These are phyloP conservation scores for Penicillium decumbens DNA, from an alignment of 2,329 filamentous ascomycete genomes.

Conservation along the genomic window DNA sequence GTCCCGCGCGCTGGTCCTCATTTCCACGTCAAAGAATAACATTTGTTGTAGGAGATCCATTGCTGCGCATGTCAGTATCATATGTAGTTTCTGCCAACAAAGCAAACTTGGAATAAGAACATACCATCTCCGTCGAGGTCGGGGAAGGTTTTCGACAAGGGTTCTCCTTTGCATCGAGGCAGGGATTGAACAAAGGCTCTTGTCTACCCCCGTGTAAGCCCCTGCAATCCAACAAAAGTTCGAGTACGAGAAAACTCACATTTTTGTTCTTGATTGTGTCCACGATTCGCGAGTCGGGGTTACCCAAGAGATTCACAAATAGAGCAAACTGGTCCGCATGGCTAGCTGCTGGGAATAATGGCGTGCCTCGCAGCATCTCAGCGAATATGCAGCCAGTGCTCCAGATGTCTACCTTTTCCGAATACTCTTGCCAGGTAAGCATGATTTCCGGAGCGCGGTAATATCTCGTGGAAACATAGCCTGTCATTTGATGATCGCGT, in stretches of 20 bases:
- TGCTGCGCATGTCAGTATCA: constrained; percentile 48
- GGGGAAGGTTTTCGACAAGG: constrained; percentile 69
- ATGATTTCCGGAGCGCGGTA: constrained; percentile 98
- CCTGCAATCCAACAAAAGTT: background rate
- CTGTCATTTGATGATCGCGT: constrained; percentile 91
- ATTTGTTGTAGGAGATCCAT: constrained; percentile 90
- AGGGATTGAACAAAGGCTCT: background rate
- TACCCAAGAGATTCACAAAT: constrained; percentile 93
- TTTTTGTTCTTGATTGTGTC: constrained; percentile 40
- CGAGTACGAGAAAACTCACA: background rate
- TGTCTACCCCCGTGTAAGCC: background rate
- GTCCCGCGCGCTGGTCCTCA: constrained; percentile 78
- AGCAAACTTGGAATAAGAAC: constrained; percentile 19
- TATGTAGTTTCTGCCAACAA: background rate
- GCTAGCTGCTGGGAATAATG: constrained; percentile 94
- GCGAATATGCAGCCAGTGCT: constrained; percentile 97
- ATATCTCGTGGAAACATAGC: constrained; percentile 95
- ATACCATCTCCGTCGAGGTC: constrained; percentile 79
- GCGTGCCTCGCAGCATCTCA: constrained; percentile 97
- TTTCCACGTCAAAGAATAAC: constrained; percentile 94
- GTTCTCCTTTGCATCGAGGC: background rate
- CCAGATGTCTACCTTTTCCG: constrained; percentile 98
- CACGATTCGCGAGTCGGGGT: constrained; percentile 93
- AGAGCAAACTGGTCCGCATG: constrained; percentile 99
- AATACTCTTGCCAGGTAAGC: constrained; percentile 98